phyloP scores from a whole-genome alignment of 2,329 filamentous ascomycete species.

The Alternaria triticimaculans region DNA sequence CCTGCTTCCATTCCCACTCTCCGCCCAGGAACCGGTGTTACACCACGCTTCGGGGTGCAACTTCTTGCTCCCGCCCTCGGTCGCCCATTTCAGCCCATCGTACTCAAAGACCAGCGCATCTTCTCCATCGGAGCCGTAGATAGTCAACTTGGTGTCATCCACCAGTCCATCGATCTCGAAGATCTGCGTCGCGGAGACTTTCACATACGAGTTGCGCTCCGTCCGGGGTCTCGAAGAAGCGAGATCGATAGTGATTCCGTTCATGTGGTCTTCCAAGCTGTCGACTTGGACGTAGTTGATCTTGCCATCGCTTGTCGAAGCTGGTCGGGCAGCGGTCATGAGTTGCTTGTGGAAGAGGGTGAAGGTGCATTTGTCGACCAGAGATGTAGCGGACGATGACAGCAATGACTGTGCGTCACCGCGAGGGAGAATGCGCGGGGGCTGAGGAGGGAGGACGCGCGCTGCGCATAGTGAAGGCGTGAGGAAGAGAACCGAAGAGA shows the following conservation, averaged over 20 bases:
- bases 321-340: background rate
- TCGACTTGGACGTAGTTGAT: slow-evolving; percentile 24
- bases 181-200: slow-evolving; percentile 4
- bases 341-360: slow-evolving; percentile 24
- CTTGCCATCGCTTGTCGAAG: background rate
- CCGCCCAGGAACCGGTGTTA: slow-evolving; percentile 11
- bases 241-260: slow-evolving; percentile 19
- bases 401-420: background rate
- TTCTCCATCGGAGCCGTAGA: slow-evolving; percentile 2
- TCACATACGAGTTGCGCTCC: slow-evolving; percentile 19
- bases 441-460: slow-evolving; percentile 1
- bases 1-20: slow-evolving; percentile 5
- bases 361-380: slow-evolving; percentile 23
- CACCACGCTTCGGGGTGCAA: slow-evolving; percentile 9
- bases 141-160: slow-evolving; percentile 12
- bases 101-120: slow-evolving; percentile 17
- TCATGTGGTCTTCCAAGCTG: slow-evolving; percentile 18
- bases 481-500: slow-evolving; percentile 8
- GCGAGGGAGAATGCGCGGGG: slow-evolving; percentile 5
- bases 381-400: background rate
- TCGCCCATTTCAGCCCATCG: slow-evolving; percentile 4
- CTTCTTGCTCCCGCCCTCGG: background rate
- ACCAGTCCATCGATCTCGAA: slow-evolving; percentile 20
- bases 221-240: slow-evolving; percentile 12
- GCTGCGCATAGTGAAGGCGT: background rate